These are phyloP conservation scores for Phytophthora syringae DNA, from an alignment of 352 stramenopile species.

Conservation along the genomic window DNA sequence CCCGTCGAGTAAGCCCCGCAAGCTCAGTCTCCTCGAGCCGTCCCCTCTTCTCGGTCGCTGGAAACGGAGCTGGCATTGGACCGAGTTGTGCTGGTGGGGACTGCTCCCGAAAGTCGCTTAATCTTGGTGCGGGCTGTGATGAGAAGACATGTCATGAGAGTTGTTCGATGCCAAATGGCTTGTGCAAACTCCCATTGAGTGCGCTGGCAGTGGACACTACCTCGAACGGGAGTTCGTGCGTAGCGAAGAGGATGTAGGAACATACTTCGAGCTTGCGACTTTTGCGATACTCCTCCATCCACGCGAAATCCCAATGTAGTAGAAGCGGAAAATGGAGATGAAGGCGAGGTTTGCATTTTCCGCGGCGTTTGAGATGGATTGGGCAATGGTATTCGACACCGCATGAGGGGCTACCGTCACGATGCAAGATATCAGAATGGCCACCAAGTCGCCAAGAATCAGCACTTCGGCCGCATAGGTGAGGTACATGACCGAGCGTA, in stretches of 20 bases:
- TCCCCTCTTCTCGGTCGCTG: constrained; percentile 5
- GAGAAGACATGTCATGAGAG: constrained; percentile 38
- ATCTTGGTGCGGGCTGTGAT: constrained; percentile 33
- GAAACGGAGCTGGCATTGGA: constrained; percentile 4
- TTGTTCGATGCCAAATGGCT: constrained; percentile 47
- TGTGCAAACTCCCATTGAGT: constrained; percentile 50
- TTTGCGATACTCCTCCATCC: constrained; percentile 30
- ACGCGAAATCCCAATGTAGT: constrained; percentile 36
- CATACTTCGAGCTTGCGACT: constrained; percentile 36
- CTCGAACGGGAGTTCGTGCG: constrained; percentile 51
- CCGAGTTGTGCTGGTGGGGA: neutral
- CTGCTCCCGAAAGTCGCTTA: constrained; percentile 11
- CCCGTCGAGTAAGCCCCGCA: constrained; percentile 21
- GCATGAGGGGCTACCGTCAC: neutral
- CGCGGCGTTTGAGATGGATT: constrained; percentile 22
- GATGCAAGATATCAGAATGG: constrained; percentile 27
- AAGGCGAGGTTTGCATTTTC: constrained; percentile 35
- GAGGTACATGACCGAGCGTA: constrained; percentile 40
- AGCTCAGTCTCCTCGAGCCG: constrained; percentile 13
- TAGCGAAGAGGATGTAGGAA: constrained; percentile 43
- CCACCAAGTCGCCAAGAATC: constrained; percentile 18
- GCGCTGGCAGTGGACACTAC: constrained; percentile 27
- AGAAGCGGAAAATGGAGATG: constrained; percentile 49
- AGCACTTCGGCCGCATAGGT: constrained; percentile 37
- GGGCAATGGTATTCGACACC: neutral